phyloP scores from a whole-genome alignment of 176 grass and related monocot genomes.

The Juncus inflexus region DNA sequence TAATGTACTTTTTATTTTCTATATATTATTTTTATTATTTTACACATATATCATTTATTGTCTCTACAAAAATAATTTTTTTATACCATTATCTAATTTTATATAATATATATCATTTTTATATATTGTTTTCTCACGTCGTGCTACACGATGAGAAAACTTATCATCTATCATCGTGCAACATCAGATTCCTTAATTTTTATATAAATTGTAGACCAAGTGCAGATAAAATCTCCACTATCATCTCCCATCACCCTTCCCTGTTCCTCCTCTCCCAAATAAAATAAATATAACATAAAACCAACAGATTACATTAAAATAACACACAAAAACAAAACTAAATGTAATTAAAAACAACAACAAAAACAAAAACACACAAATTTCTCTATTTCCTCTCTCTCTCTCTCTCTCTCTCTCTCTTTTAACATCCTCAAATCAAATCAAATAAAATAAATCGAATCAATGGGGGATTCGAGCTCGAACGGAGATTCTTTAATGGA shows the following conservation, averaged over 20 bases:
- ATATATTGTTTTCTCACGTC: too few species aligned
- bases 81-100: too few species aligned
- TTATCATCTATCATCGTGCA: too few species aligned
- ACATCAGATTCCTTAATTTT: too few species aligned
- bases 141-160: too few species aligned
- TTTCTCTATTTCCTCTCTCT: conserved; percentile 13
- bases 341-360: conserved; percentile 34
- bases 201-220: too few species aligned
- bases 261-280: neutral
- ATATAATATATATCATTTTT: too few species aligned
- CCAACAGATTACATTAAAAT: too few species aligned
- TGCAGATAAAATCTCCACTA: neutral
- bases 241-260: conserved; percentile 5
- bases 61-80: too few species aligned
- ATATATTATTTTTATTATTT: too few species aligned
- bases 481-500: conserved; percentile 27
- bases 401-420: conserved; percentile 13
- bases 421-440: conserved; percentile 18
- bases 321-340: neutral
- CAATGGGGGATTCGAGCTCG: conserved; percentile 33
- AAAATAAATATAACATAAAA: conserved; percentile 16
- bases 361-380: conserved; percentile 18
- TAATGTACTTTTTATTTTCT: too few species aligned
- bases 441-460: neutral
- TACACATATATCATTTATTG: too few species aligned